phyloP scores from a whole-genome alignment of 164 flowering plant genomes.

The Cinnamomum chago region DNA sequence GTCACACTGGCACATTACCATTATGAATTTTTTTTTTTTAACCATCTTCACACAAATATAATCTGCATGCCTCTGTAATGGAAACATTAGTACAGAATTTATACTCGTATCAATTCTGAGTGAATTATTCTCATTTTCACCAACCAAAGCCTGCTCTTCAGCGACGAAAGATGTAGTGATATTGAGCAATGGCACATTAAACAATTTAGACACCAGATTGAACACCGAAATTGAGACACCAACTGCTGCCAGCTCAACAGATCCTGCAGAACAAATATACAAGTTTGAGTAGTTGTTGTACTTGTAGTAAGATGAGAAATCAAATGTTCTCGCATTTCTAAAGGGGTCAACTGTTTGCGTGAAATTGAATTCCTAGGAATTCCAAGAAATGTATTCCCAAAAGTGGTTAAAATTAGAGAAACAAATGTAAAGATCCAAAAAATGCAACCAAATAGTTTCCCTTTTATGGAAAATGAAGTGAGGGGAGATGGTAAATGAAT shows the following conservation, averaged over 20 bases:
- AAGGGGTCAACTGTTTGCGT: neutral
- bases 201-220: conserved; percentile 84
- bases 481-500: too few relatives aligned
- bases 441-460: too few relatives aligned
- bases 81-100: neutral
- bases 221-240: conserved; percentile 94
- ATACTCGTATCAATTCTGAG: neutral
- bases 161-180: conserved; percentile 94
- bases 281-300: neutral
- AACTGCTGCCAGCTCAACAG: conserved; percentile 88
- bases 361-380: too few relatives aligned
- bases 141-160: conserved; percentile 67
- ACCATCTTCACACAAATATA: neutral
- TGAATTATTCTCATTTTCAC: conserved; percentile 19
- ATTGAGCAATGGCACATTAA: conserved; percentile 91
- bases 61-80: neutral
- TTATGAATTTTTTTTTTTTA: neutral
- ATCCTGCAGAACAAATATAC: conserved; percentile 43
- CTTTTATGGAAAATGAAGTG: too few relatives aligned
- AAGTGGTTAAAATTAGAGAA: too few relatives aligned
- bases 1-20: neutral
- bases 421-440: too few relatives aligned
- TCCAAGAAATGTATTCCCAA: too few relatives aligned
- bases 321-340: neutral
- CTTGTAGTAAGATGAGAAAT: neutral